Conservation (phyloP, 768 basidiomycete genomes). For the Hebeloma cylindrosporum region DNA sequence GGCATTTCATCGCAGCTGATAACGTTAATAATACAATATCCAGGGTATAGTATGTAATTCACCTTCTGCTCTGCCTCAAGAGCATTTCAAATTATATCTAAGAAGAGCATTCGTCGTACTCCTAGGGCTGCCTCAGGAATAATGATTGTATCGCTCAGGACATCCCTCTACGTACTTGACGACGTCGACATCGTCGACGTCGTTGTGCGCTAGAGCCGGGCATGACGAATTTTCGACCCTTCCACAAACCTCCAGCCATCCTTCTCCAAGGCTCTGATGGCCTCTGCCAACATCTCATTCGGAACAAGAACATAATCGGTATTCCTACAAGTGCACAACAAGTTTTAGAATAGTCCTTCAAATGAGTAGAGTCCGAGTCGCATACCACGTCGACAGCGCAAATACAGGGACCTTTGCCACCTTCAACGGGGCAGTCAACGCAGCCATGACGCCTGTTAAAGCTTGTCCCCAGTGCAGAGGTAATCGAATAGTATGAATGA, state of each 20-base stretch:
- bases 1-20: too few species aligned
- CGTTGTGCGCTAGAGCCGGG: too few species aligned
- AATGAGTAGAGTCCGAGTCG: background rate
- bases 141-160: too few species aligned
- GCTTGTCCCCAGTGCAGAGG: slow-evolving; percentile 32
- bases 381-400: slow-evolving; percentile 63
- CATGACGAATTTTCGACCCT: too few species aligned
- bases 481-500: background rate
- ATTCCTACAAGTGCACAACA: slow-evolving; percentile 43
- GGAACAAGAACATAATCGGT: slow-evolving; percentile 66
- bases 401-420: slow-evolving; percentile 54
- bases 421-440: slow-evolving; percentile 54
- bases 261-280: slow-evolving; percentile 39
- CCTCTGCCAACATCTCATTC: slow-evolving; percentile 38
- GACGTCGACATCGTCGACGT: too few species aligned
- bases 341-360: background rate
- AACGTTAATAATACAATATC: too few species aligned
- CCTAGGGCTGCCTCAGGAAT: too few species aligned
- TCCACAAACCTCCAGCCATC: slow-evolving; percentile 55
- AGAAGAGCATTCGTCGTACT: too few species aligned
- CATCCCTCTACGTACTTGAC: too few species aligned
- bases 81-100: too few species aligned
- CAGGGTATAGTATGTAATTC: too few species aligned
- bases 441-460: slow-evolving; percentile 56
- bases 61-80: too few species aligned